Percentiles rank a stretch among this genome's conserved stretches.
phyloP scores from a whole-genome alignment of 1,139 yeast genomes.

The Groenewaldozyma auringiensis region DNA sequence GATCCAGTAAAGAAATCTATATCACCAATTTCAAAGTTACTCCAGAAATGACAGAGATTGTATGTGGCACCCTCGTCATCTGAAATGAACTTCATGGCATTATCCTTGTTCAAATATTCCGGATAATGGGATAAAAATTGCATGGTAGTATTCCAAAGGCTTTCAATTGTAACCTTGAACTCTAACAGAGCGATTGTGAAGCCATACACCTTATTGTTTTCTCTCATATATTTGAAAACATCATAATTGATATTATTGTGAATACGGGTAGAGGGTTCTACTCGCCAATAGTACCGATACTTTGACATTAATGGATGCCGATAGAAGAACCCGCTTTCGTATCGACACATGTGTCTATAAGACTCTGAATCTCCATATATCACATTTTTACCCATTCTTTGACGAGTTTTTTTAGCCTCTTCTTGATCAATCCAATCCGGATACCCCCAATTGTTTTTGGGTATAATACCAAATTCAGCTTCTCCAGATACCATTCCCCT shows the following conservation, averaged over 20 bases:
- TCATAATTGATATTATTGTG: constrained; percentile 79
- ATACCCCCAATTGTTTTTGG: constrained; percentile 62
- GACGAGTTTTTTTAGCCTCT: constrained; percentile 47
- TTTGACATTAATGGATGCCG: constrained; percentile 63
- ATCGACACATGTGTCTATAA: constrained; percentile 86
- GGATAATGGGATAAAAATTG: constrained; percentile 59
- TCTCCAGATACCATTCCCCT: constrained; percentile 48
- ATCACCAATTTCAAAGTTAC: constrained; percentile 75
- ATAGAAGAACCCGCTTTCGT: constrained; percentile 83
- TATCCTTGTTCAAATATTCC: constrained; percentile 54
- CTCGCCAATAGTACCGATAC: constrained; percentile 89
- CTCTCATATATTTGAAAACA: constrained; percentile 72
- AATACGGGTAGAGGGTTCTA: constrained; percentile 75
- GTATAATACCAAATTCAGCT: constrained; percentile 56
- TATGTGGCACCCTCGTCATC: constrained; percentile 51
- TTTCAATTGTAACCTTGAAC: constrained; percentile 65
- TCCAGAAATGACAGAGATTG: constrained; percentile 84
- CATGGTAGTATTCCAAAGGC: constrained; percentile 74
- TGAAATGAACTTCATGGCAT: constrained; percentile 64
- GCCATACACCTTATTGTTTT: constrained; percentile 63
- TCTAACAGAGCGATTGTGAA: constrained; percentile 79
- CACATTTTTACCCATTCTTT: constrained; percentile 41
- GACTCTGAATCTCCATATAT: constrained; percentile 61
- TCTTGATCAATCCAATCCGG: constrained; percentile 58
- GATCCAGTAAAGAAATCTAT: constrained; percentile 67